Evolutionary conservation across 257 asterid genomes (phyloP), one percentile per base, ranked within the genome.

Genomic region (Jacaranda copaia): DNA sequence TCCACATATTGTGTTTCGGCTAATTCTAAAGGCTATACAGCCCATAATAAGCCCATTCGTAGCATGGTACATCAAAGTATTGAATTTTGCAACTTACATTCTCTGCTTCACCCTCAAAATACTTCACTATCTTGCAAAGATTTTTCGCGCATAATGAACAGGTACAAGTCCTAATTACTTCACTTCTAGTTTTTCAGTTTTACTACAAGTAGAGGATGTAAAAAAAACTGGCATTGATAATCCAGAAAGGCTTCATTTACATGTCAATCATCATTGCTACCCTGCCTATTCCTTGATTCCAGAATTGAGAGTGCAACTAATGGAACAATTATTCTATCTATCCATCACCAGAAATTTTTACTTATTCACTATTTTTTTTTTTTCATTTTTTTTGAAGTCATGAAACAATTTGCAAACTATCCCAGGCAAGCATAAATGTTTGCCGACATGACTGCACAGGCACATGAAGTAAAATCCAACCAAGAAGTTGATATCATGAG

Each of bases 21-120:
- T 90, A 77, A 71, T 90, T 20, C 68, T 64, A 72, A 88, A 72
- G 80, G 56, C 61, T 55, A 19, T 90, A 74, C 48, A 53, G 78
- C 90, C 92, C 19, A 68, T 88, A 45, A 14, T 89, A 70, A 57
- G 59, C 76, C 94, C 97, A 55, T n/a, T 91, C 56, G 48, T 88
- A 15, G 82, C 79, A 56, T 90, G 91, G 87, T 87, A 90, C 82
- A 70, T 78, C 77, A 89, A 84, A 69, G 48, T 93, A 49, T 49
- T 90, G 84, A 88, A 79, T 14, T 62, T 82, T 38, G 72, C 81
- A 66, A 84, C 81, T 56, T 58, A 71, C 20, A 7, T 88, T 46
- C 80, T 90, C 73, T 74, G 84, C 64, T 68, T 86, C 79, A 19
- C 83, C 5, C 77, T 86, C 84, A 86, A 80, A 39, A 40, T 85